Base-by-base conservation (phyloP, 2,329 filamentous ascomycete genomes). In the Ophiocordyceps polyrhachis-furcata region DNA sequence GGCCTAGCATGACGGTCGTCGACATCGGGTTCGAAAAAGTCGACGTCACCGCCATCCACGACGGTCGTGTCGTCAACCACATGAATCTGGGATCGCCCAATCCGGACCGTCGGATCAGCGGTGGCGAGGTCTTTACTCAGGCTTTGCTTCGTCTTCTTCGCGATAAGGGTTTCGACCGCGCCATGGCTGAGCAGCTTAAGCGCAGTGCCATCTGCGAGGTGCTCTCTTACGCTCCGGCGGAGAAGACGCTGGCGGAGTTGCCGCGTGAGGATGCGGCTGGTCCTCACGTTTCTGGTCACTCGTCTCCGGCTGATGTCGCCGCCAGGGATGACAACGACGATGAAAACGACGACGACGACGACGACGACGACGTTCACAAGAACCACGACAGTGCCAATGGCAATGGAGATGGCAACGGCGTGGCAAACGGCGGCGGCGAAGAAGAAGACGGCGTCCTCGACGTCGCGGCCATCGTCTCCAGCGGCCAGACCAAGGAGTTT, bases 11-110 rank as follows among this genome's bases (percentile, higher is more conserved):
- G 55, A 91, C 86, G 0, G 76, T 98, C 19, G 72, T 98, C 21
- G 91, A 98, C 59, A 82, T 98, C 48, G 91, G 91, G 12, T 85
- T 79, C 58, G 79, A 85, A 55, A 96, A 96, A 66, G 85, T 89
- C 21, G 88, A 98, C 55, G 76, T 98, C 19, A 93, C 87, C 1
- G 89, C 88, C 46, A 78, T 98, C 43, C 79, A 81, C 47, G 89
- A 96, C 49, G 89, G 83, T 54, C 66, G 78, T 41, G 73, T 93
- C 5, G 71, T 65, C 71, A 87, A 61, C 70, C 83, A 62, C 65
- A 78, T 56, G 71, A 76, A 57, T 62, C 74, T 70, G 63, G 81
- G 58, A 60, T 75, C 57, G 63, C 78, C 50, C 48, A 83, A 51
- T 56, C 52, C 49, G n/a, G 58, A 59, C 20, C 55, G 60, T 0